Base-by-base conservation (phyloP, 2,329 filamentous ascomycete genomes). In the Cryphonectria radicalis region DNA sequence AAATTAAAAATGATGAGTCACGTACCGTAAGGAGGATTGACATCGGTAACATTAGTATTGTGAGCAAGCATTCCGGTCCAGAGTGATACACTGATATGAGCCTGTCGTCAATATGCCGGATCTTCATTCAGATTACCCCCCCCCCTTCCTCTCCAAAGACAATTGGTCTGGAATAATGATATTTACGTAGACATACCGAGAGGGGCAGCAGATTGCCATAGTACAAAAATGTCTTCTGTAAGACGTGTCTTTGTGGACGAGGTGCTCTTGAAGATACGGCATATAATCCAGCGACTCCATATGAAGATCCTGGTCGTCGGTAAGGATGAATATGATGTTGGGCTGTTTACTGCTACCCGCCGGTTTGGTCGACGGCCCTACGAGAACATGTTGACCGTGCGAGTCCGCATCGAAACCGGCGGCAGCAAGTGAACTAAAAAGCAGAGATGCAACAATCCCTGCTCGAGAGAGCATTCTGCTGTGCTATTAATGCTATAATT, bases 1-100 rank as follows among this genome's bases (percentile, higher is more conserved):
- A 14, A 22, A 60, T 3, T 10, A 32, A 60, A 13, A 3, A n/a
- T 2, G 37, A 11, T 2, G 17, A 4, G 7, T 64, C 83, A 66
- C 78, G 46, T 79, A 88, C 87, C 89, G 72, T 89, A 87, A 4
- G 89, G 89, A n/a, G 87, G 82, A 53, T 67, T 75, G 0, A 87
- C 82, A 62, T 85, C 82, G 0, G 91, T 93, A 0, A 93, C 89
- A 74, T 93, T 93, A 1, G 88, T 90, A 73, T 90, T 90, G 75
- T 91, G 89, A 0, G 88, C 87, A 67, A 88, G 85, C 75, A 85
- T 86, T 7, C 89, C 89, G 0, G 89, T 91, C 86, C 85, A 88
- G 14, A 91, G 77, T 35, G 84, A 88, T 2, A 90, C 89, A 40
- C 59, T 62, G 3, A 13, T 22, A n/a, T 14, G 8, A n/a, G 3